A percentile compares a stretch with the other conserved stretches of the same genome.
Evolutionary conservation across 1,139 yeast genomes (phyloP).

Genomic region (Hyphopichia buzzinii): DNA sequence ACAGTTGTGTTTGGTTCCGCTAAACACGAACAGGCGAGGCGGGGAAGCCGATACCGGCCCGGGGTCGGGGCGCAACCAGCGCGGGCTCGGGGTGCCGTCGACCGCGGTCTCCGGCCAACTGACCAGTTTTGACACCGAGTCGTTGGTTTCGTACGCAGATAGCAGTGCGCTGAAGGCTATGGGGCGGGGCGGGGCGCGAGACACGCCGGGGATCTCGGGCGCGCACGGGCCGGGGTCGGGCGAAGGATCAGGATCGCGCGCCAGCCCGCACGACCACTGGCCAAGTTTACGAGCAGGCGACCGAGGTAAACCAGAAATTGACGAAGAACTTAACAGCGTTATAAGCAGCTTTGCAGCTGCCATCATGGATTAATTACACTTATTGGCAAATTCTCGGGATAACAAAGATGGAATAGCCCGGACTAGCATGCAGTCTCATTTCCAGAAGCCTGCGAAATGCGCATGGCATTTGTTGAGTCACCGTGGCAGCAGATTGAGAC

Average conservation of each 20-base stretch:
- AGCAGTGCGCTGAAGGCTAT: too few species aligned
- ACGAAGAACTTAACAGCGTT: not conserved
- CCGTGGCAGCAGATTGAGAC: too few species aligned
- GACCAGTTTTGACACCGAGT: conserved; percentile 45
- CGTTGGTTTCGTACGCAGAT: conserved; percentile 43
- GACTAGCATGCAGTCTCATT: too few species aligned
- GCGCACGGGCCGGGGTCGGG: conserved; percentile 19
- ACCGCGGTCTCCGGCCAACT: conserved; percentile 2
- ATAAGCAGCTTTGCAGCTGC: not conserved
- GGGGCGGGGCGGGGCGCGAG: too few species aligned
- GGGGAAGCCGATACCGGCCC: too few species aligned
- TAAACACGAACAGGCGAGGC: conserved; percentile 18
- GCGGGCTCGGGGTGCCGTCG: not conserved
- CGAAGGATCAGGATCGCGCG: too few species aligned
- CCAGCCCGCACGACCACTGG: not conserved
- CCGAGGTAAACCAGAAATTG: not conserved
- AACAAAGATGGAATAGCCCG: too few species aligned
- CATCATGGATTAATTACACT: too few species aligned
- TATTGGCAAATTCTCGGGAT: too few species aligned
- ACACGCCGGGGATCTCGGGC: too few species aligned
- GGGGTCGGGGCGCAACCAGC: not conserved
- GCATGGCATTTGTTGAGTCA: too few species aligned
- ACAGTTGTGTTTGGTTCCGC: conserved; percentile 68
- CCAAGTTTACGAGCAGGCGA: not conserved
- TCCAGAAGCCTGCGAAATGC: too few species aligned